These are phyloP conservation scores for Angophora floribunda DNA, from an alignment of 345 rosid genomes.

Conservation along the genomic window DNA sequence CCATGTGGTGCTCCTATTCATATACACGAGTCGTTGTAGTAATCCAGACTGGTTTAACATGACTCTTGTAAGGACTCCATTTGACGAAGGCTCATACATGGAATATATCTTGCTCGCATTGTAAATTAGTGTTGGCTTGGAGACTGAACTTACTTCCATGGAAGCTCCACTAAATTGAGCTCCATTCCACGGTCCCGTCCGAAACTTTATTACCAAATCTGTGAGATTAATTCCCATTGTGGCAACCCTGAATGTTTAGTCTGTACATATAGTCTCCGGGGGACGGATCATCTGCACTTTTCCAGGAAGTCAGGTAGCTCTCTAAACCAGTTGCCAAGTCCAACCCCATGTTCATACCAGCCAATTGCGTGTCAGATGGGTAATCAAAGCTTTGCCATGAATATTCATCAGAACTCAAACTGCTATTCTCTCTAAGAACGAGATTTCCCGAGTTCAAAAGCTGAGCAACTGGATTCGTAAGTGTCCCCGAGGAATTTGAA, in stretches of 20 bases:
- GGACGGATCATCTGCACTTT: slow-evolving; percentile 22
- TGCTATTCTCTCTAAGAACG: slow-evolving; percentile 10
- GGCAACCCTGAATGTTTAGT: slow-evolving; percentile 15
- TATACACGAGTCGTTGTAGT: too few species aligned
- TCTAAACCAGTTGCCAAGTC: neutral
- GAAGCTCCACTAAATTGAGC: too few species aligned
- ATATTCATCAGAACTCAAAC: neutral
- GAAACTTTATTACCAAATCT: too few species aligned
- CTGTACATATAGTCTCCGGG: slow-evolving; percentile 5
- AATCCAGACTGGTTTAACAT: too few species aligned
- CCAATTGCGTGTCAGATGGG: slow-evolving; percentile 25
- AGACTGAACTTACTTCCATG: too few species aligned
- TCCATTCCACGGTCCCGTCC: too few species aligned
- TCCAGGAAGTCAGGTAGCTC: slow-evolving; percentile 22
- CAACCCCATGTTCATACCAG: slow-evolving; percentile 38
- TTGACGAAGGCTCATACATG: too few species aligned
- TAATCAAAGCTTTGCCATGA: slow-evolving; percentile 47
- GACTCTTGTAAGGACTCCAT: too few species aligned
- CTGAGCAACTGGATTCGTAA: slow-evolving; percentile 14
- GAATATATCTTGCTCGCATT: too few species aligned
- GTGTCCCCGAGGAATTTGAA: slow-evolving; percentile 3
- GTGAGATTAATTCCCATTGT: too few species aligned
- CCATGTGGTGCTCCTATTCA: too few species aligned
- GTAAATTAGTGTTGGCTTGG: too few species aligned
- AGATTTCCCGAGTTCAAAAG: slow-evolving; percentile 37